phyloP scores from a whole-genome alignment of 805 yeast species.

The Starmerella bombi region DNA sequence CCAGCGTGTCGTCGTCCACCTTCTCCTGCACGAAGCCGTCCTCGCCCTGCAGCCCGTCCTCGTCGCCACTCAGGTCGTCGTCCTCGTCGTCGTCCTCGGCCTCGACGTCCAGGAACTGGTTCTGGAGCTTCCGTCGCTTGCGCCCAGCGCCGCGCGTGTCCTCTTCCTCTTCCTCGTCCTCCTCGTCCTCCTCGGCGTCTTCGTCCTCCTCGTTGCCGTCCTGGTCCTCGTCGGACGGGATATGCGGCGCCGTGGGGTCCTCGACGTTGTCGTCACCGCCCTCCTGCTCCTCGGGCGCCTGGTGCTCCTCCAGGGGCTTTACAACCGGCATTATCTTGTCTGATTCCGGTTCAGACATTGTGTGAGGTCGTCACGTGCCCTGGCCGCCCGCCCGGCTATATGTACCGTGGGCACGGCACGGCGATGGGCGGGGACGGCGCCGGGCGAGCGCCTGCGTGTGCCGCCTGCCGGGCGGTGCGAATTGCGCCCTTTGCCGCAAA shows the following conservation, averaged over 20 bases:
- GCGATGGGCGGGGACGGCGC: too few relatives aligned
- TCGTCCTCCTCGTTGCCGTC: constrained; percentile 25
- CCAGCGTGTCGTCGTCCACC: constrained; percentile 39
- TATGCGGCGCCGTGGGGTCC: neutral
- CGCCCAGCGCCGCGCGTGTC: constrained; percentile 29
- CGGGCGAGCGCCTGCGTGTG: too few relatives aligned
- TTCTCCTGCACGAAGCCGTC: constrained; percentile 47
- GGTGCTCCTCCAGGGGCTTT: neutral
- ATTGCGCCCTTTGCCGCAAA: too few relatives aligned
- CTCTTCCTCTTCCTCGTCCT: constrained; percentile 46
- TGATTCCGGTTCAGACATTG: neutral
- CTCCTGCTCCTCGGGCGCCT: neutral
- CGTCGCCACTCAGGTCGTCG: constrained; percentile 85
- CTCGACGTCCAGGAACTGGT: constrained; percentile 93
- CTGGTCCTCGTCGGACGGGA: constrained; percentile 9
- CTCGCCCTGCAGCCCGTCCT: constrained; percentile 73
- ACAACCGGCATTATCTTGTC: neutral
- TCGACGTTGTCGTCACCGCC: neutral
- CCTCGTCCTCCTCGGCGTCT: constrained; percentile 26
- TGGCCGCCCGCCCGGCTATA: too few relatives aligned
- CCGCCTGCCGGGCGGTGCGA: too few relatives aligned
- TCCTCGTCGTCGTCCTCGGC: constrained; percentile 98
- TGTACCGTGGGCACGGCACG: too few relatives aligned
- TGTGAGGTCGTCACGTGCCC: neutral
- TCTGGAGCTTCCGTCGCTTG: constrained; percentile 38